Evolutionary conservation across 176 grass and related monocot genomes (phyloP), one percentile per base, ranked within the genome.

Genomic region (Phoenix dactylifera): DNA sequence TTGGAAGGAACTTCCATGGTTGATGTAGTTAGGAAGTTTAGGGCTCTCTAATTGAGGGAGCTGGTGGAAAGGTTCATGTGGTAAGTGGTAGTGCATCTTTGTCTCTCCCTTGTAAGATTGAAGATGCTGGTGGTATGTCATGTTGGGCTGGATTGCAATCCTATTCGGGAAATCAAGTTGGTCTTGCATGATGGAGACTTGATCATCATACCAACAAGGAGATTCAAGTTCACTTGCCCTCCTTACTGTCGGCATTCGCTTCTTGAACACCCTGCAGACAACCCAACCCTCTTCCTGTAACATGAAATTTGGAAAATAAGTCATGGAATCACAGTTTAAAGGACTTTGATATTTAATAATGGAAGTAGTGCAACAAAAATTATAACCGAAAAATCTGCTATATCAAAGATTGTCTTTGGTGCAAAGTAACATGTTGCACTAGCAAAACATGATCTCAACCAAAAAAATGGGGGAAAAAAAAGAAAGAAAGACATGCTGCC

Each of bases 211-310:
- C 92, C 92, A 97, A 67, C 89, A 93, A 3, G 88, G 73, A 6
- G 86, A 72, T 76, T 85, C 78, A 10, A 87, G 80, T 16, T 91
- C 87, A 16, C 77, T 29, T 1, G 87, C 83, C 58, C 57, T 87
- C 74, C 83, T 79, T 55, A 83, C 70, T 15, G 79, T 87, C 10
- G 91, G 91, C 17, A 89, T 56, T 48, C 86, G 72, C 72, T 95
- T 95, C 30, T 95, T 95, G 80, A 95, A 95, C 48, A 90, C 91
- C 61, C 86, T 82, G 22, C 91, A 95, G 15, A 95, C 91, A n/a
- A 95, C 91, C 91, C 91, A 95, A 4, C 91, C 91, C 74, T 95
- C 91, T 72, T 95, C 91, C 91, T 95, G 83, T 51, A 76, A 57
- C 49, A 24, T 19, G 22, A 59, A 26, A 1, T 24, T 44, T 29